Evolutionary conservation across 2,329 filamentous ascomycete species (phyloP).

Genomic region (Fusarium hainanense): DNA sequence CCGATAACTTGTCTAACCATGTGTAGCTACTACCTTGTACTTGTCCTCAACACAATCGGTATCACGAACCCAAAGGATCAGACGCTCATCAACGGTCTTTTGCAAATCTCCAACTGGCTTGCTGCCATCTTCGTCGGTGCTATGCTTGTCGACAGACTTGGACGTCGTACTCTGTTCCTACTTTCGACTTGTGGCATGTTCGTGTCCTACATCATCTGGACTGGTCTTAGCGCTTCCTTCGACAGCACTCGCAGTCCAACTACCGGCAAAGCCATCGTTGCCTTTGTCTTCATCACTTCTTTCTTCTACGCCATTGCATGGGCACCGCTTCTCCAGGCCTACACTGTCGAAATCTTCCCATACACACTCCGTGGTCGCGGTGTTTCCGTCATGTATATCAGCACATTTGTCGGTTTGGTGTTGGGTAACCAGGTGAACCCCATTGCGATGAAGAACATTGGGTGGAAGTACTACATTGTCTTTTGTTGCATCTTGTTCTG

Average conservation of each 20-base stretch:
- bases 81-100: slow-evolving; percentile 39
- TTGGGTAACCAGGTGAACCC: slow-evolving; percentile 57
- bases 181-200: slow-evolving; percentile 53
- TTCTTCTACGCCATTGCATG: slow-evolving; percentile 53
- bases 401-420: slow-evolving; percentile 37
- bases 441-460: slow-evolving; percentile 52
- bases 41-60: slow-evolving; percentile 54
- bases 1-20: neutral
- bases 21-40: slow-evolving; percentile 51
- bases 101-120: slow-evolving; percentile 54
- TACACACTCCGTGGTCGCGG: slow-evolving; percentile 39
- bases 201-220: slow-evolving; percentile 50
- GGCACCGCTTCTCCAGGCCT: slow-evolving; percentile 49
- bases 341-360: slow-evolving; percentile 45
- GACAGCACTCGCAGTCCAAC: slow-evolving; percentile 31
- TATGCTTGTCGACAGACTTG: slow-evolving; percentile 54
- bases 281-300: slow-evolving; percentile 55
- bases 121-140: slow-evolving; percentile 53
- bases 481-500: slow-evolving; percentile 51
- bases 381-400: slow-evolving; percentile 37
- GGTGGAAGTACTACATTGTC: slow-evolving; percentile 56
- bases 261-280: slow-evolving; percentile 48
- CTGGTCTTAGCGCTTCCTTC: slow-evolving; percentile 45
- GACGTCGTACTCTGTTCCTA: slow-evolving; percentile 55
- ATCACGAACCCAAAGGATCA: slow-evolving; percentile 54